Conservation (phyloP, 441 rosid species). For the Croton setiger region DNA sequence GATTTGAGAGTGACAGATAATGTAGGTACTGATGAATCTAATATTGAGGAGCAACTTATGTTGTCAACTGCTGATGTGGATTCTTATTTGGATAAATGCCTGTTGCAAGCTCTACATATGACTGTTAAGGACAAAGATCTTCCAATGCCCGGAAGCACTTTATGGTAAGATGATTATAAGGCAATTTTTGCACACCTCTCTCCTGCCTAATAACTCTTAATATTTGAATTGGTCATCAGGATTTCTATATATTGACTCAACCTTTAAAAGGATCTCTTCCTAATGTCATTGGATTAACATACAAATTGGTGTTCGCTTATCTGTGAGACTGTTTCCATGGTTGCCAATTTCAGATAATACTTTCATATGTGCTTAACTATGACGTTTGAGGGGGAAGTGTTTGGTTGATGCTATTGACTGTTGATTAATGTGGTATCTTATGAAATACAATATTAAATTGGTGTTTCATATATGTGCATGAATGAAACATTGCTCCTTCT, state of each 20-base stretch:
- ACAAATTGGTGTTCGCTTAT: not conserved
- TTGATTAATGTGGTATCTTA: not conserved
- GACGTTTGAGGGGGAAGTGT: not conserved
- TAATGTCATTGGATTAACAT: not conserved
- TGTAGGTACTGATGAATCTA: constrained; percentile 34
- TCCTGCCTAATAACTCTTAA: not conserved
- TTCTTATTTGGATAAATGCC: constrained; percentile 76
- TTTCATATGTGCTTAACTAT: not conserved
- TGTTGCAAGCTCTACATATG: constrained; percentile 85
- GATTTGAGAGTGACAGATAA: constrained; percentile 43
- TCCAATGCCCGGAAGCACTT: constrained; percentile 91
- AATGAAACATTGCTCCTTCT: not conserved
- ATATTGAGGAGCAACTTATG: constrained; percentile 41
- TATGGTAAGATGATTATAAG: constrained; percentile 54
- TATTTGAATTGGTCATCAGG: not conserved
- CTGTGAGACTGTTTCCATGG: not conserved
- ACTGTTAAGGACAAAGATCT: constrained; percentile 89
- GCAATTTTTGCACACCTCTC: not conserved
- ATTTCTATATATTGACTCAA: not conserved
- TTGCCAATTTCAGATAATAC: not conserved
- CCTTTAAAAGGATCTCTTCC: not conserved
- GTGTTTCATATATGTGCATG: not conserved
- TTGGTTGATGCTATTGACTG: too few species aligned
- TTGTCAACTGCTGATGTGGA: constrained; percentile 64
- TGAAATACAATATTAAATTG: not conserved